Base-by-base conservation (phyloP, 2,329 filamentous ascomycete genomes). In the Acephala macrosclerotiorum region DNA sequence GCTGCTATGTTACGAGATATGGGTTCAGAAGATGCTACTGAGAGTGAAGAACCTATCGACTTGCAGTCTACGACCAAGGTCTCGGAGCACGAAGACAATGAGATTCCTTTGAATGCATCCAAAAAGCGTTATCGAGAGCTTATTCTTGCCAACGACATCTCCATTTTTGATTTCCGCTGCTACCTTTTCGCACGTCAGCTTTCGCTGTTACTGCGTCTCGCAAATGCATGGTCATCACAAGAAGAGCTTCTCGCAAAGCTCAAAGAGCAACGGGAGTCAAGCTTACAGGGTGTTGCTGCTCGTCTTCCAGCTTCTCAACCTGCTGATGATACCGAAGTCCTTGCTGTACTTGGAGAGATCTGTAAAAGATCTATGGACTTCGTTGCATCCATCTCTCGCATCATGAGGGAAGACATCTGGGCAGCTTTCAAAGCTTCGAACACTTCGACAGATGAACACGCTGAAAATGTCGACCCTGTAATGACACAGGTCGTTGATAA, bases 101-200 rank as follows among this genome's bases (percentile, higher is more conserved):
- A 89, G 56, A 88, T 90, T 57, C 84, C 87, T 29, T 85, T 91
- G 69, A 87, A 84, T 68, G 81, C 87, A 11, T 83, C 85, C 1
- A 88, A 88, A 68, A 97, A 97, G 77, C 86, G 92, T 1, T 99
- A 98, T 76, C 88, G 95, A 60, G 93, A 96, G 64, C 88, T 97
- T 73, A 99, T 99, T 58, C 83, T 99, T 45, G 91, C 92, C 16
- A 99, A 96, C 80, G 92, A 97, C 70, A 96, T 99, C 40, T 99
- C 96, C 0, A 84, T 97, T 2, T 97, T 98, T 75, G 96, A 99
- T 77, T 98, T 99, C 77, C 86, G 93, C 58, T 93, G 91, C 72
- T 99, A 99, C 77, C 89, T 99, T 14, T 99, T 98, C 77, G 89
- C 93, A 2, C 87, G 96, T 26, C 95, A 99, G 74, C 88, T 97